phyloP scores from a whole-genome alignment of 1,284 basidiomycete species.

The Leucoagaricus sp. region DNA sequence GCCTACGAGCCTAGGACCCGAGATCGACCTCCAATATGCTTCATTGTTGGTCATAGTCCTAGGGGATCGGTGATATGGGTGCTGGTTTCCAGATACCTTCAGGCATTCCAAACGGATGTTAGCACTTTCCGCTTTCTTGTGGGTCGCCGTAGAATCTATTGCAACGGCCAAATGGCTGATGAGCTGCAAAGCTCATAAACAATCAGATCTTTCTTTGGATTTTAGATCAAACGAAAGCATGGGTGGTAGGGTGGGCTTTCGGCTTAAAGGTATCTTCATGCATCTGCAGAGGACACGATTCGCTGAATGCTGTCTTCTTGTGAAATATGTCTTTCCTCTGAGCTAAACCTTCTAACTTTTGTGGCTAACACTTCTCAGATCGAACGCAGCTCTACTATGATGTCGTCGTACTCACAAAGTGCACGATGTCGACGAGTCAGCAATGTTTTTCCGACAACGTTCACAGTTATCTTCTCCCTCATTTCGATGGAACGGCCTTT shows the following conservation, averaged over 20 bases:
- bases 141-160: no score
- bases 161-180: no score
- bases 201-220: no score
- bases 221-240: constrained; percentile 1
- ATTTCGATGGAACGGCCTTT: background rate
- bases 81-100: no score
- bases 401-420: background rate
- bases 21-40: no score
- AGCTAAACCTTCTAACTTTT: background rate
- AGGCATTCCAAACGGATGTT: no score
- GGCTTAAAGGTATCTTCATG: background rate
- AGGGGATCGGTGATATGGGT: no score
- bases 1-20: no score
- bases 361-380: background rate
- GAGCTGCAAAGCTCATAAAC: no score
- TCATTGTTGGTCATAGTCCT: no score
- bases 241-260: constrained; percentile 4
- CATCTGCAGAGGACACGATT: no score
- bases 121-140: no score
- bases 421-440: background rate
- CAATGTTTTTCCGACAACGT: background rate
- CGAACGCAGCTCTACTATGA: background rate
- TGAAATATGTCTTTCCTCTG: background rate
- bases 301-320: background rate
- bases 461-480: background rate